Base-by-base conservation (phyloP, 768 basidiomycete species). In the Lenzites betulinus region DNA sequence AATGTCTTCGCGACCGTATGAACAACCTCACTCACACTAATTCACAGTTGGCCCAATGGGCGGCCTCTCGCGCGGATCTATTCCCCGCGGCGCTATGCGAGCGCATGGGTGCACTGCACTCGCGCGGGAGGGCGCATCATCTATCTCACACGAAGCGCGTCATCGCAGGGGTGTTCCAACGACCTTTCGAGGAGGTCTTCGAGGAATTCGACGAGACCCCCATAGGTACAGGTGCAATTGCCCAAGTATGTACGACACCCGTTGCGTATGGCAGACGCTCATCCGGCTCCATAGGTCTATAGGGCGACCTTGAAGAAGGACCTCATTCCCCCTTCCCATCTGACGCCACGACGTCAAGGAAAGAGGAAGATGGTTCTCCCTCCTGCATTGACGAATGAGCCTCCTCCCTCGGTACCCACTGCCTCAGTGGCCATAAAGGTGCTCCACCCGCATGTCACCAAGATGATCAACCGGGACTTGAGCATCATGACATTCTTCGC, bases 221-320 rank as follows among this genome's bases (percentile, higher is more conserved):
- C 4, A 96, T 99, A 52, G 97, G 97, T n/a, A 92, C 90, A 11
- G 97, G 97, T 25, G 95, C 97, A n/a, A 97, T 99, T 63, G 97
- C 96, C 20, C 97, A 99, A 76, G 87, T 83, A 62, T 49, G 71
- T 66, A 46, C 9, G 20, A 0, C 13, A n/a, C 43, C 15, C 59
- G 59, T 11, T 53, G 50, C 33, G 39, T 11, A n/a, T 23, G 58
- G 13, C 25, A 8, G 51, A 36, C 52, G 13, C 28, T 33, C 9
- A 58, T 30, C 58, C 50, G 26, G 36, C 36, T 16, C 22, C 23
- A 23, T 59, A 92, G 89, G 95, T 98, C 8, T 96, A 98, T 74
- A 85, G 87, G 66, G 96, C 93, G 36, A 90, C 81, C 13, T 83
- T 98, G 57, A 91, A 88, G 66, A 82, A 86, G 51, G 87, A 95